A percentile compares a stretch with the other conserved stretches of the same genome.
phyloP scores from a whole-genome alignment of 805 yeast genomes.

The Wickerhamomyces hampshirensis region DNA sequence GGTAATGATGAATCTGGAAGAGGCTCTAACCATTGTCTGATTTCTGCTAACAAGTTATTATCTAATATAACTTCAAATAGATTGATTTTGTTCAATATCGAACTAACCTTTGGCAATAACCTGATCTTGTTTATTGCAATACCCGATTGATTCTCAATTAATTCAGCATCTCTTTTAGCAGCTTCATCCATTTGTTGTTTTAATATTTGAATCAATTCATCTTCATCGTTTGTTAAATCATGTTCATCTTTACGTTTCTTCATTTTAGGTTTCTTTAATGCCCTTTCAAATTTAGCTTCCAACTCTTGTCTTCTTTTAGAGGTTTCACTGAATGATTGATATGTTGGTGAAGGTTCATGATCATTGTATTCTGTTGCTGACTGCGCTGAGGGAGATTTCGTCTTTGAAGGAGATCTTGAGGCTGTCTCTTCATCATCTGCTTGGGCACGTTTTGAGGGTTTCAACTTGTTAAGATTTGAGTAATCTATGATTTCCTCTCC shows the following conservation, averaged over 20 bases:
- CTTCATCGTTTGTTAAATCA: constrained; percentile 92
- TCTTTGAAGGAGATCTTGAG: no score
- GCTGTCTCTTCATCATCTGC: no score
- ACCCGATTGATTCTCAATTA: constrained; percentile 39
- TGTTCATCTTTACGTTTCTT: constrained; percentile 78
- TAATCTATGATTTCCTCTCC: constrained; percentile 23
- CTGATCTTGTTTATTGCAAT: constrained; percentile 63
- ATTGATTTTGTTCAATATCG: constrained; percentile 71
- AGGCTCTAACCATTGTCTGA: constrained; percentile 96
- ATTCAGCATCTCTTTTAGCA: constrained; percentile 67
- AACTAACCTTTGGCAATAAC: constrained; percentile 73
- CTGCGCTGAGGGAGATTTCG: not conserved
- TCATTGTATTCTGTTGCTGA: constrained; percentile 11
- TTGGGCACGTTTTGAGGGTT: constrained; percentile 19
- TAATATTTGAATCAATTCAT: constrained; percentile 76
- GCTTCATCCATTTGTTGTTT: constrained; percentile 89
- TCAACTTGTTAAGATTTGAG: constrained; percentile 19
- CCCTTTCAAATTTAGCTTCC: constrained; percentile 76
- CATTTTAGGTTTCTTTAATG: constrained; percentile 60
- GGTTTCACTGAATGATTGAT: constrained; percentile 21
- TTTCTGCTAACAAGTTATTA: constrained; percentile 88
- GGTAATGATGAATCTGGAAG: constrained; percentile 97
- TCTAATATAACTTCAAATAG: constrained; percentile 91
- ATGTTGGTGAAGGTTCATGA: constrained; percentile 23
- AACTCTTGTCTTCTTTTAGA: constrained; percentile 62